phyloP scores from a whole-genome alignment of 805 yeast species.

The Cyberlindnera euphorbiiphila region DNA sequence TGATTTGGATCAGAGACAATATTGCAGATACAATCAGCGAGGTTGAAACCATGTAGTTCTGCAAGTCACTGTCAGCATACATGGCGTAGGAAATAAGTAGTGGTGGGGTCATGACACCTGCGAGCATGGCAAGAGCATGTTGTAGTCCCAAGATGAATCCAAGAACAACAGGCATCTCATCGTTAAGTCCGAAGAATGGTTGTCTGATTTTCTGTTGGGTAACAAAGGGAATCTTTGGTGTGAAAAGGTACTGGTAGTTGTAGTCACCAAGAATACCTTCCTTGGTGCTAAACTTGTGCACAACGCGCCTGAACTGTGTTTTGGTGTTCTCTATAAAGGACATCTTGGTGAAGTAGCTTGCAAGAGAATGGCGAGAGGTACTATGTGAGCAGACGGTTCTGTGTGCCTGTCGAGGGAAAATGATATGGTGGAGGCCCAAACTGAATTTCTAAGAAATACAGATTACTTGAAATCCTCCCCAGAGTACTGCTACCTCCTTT shows the following conservation, averaged over 20 bases:
- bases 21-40: constrained; percentile 69
- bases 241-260: constrained; percentile 74
- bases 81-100: constrained; percentile 64
- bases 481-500: too few relatives aligned
- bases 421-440: too few relatives aligned
- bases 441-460: too few relatives aligned
- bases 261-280: constrained; percentile 87
- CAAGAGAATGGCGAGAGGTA: too few relatives aligned
- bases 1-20: constrained; percentile 70
- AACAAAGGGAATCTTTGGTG: constrained; percentile 73
- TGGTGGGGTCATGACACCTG: constrained; percentile 86
- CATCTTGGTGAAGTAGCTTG: background rate
- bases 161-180: constrained; percentile 73
- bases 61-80: constrained; percentile 45
- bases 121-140: constrained; percentile 86
- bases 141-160: constrained; percentile 81
- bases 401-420: constrained; percentile 4
- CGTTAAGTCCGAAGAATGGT: constrained; percentile 79
- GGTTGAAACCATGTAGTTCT: constrained; percentile 69
- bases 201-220: constrained; percentile 44
- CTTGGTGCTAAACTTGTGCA: constrained; percentile 47
- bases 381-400: too few relatives aligned
- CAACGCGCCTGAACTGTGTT: constrained; percentile 2
- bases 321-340: background rate
- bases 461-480: too few relatives aligned